These are phyloP conservation scores for Metschnikowia borealis DNA, from an alignment of 805 yeast species.

Conservation along the genomic window DNA sequence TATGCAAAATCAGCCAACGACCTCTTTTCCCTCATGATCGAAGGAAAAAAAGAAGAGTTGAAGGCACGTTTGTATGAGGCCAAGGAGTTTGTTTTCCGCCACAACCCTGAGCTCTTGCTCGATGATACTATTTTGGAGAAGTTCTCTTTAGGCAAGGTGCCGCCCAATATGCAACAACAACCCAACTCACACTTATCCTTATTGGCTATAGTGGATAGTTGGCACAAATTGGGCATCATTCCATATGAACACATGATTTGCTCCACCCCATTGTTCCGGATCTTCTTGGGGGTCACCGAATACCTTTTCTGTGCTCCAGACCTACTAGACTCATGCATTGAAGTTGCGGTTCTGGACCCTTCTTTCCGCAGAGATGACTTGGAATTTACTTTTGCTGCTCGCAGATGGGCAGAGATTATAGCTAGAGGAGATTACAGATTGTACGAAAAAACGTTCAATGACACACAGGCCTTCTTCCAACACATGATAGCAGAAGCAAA, in stretches of 20 bases:
- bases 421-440: constrained; percentile 68
- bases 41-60: constrained; percentile 58
- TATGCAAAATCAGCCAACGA: constrained; percentile 83
- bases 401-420: constrained; percentile 83
- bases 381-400: constrained; percentile 88
- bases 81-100: constrained; percentile 71
- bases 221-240: constrained; percentile 79
- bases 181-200: constrained; percentile 90
- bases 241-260: constrained; percentile 98
- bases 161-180: constrained; percentile 54
- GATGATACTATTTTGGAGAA: constrained; percentile 77
- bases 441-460: constrained; percentile 69
- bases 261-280: constrained; percentile 87
- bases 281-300: constrained; percentile 91
- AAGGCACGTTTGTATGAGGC: constrained; percentile 59
- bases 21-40: constrained; percentile 77
- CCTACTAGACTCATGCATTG: constrained; percentile 73
- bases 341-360: constrained; percentile 61
- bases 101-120: constrained; percentile 53
- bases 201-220: constrained; percentile 88
- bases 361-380: constrained; percentile 84
- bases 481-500: constrained; percentile 90
- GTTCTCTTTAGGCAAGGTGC: constrained; percentile 70
- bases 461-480: constrained; percentile 75
- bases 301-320: constrained; percentile 83